A percentile compares a stretch with the other conserved stretches of the same genome.
These are phyloP conservation scores for Pseudozyma thailandica DNA, from an alignment of 1,284 basidiomycete genomes.

Conservation along the genomic window DNA sequence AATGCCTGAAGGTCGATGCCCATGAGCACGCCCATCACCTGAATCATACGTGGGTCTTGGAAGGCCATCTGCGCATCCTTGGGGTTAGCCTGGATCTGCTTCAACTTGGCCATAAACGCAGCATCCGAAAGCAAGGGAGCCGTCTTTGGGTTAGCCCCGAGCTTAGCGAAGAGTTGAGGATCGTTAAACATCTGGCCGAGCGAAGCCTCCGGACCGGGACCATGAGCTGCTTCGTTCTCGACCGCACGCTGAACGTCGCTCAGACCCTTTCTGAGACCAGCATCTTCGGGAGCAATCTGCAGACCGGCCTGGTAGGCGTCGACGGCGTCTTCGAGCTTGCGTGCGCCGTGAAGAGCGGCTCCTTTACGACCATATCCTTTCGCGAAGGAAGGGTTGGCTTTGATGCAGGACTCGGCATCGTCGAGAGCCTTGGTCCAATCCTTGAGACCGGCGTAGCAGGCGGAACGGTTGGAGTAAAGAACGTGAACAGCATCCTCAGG, in stretches of 20 bases:
- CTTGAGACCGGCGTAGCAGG: slow-evolving; percentile 84
- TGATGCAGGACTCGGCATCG: slow-evolving; percentile 84
- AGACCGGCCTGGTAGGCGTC: slow-evolving; percentile 82
- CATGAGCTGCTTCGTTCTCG: slow-evolving; percentile 69
- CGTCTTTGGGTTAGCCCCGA: slow-evolving; percentile 87
- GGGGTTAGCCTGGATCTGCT: slow-evolving; percentile 69
- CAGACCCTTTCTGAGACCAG: slow-evolving; percentile 84
- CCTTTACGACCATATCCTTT: slow-evolving; percentile 94
- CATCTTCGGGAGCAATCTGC: slow-evolving; percentile 79
- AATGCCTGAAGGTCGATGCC: slow-evolving; percentile 92
- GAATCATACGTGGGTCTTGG: slow-evolving; percentile 88
- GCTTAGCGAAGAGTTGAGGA: slow-evolving; percentile 83
- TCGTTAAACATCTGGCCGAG: slow-evolving; percentile 85
- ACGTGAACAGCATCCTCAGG: slow-evolving; percentile 74
- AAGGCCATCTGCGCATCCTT: slow-evolving; percentile 70
- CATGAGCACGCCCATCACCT: slow-evolving; percentile 89
- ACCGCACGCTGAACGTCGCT: slow-evolving; percentile 69
- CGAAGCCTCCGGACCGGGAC: slow-evolving; percentile 70
- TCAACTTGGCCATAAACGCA: slow-evolving; percentile 70
- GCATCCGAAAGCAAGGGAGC: slow-evolving; percentile 84
- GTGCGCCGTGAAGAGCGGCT: slow-evolving; percentile 88
- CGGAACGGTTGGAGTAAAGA: slow-evolving; percentile 91
- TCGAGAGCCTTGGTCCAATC: slow-evolving; percentile 81
- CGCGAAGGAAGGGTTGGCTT: slow-evolving; percentile 82
- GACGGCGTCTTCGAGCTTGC: slow-evolving; percentile 83